Evolutionary conservation across 352 stramenopile genomes (phyloP), one percentile per base, ranked within the genome.

Genomic region (Globisporangium alternatum): DNA sequence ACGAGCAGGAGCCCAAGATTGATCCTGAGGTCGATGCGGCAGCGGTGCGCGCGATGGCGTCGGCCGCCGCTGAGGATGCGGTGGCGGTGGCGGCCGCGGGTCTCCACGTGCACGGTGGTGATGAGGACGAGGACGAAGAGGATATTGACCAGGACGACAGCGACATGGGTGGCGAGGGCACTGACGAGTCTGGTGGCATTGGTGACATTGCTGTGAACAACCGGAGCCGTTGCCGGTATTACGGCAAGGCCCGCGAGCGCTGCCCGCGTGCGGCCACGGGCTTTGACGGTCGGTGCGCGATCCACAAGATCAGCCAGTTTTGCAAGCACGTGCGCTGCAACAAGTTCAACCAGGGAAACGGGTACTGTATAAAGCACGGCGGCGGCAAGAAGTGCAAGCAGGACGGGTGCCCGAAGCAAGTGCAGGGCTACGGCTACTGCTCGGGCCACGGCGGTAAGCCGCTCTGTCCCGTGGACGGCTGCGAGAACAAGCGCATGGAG

Each of bases 291-390:
- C 80, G 85, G 41, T 94, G 85, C 60, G 80, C 78, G 12, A 87
- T 92, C 60, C 85, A 94, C 66, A 94, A 94, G 55, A 60, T 89
- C 60, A 94, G 85, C 60, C 85, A 94, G 67, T 94, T 94, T 64
- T 94, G 85, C 65, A 88, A 88, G 58, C 71, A 91, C 10, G 71
- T 76, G 44, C 84, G 77, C 44, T 94, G 85, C 67, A 89, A 67
- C 71, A 94, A 94, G 69, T 94, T 91, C 69, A 94, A 91, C 45
- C 85, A 96, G 56, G 85, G 85, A 48, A 89, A 91, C 47, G 87
- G 87, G 7, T 93, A 77, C 56, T 96, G 87, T 60, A 96, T 96
- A 59, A 85, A 87, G 55, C 87, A 96, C 65, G 87, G 87, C 30
- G 87, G 87, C 8, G 87, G 87, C 31, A 92, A 94, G 66, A 90